Conservation (phyloP, 164 flowering plant genomes). For the Umbellularia californica region DNA sequence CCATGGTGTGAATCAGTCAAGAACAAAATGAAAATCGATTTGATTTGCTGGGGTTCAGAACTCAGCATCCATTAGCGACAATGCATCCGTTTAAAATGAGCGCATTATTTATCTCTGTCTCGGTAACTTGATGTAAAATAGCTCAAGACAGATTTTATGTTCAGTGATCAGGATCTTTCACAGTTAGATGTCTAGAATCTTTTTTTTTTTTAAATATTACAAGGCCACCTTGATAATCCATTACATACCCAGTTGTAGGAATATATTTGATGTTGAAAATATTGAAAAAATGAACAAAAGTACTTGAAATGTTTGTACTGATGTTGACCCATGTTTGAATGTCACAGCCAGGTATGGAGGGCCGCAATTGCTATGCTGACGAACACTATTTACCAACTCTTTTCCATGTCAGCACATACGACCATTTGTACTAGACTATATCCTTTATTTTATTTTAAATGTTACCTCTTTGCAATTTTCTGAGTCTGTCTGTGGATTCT, state of each 20-base stretch:
- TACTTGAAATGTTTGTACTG: slow-evolving; percentile 3
- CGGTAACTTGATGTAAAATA: too few relatives aligned
- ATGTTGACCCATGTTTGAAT: slow-evolving; percentile 16
- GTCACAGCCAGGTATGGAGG: slow-evolving; percentile 90
- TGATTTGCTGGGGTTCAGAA: too few relatives aligned
- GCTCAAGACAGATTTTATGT: too few relatives aligned
- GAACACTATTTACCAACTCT: slow-evolving; percentile 96
- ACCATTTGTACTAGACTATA: background rate
- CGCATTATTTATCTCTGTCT: too few relatives aligned
- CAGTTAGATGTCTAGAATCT: background rate
- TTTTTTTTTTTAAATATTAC: background rate
- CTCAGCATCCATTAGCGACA: too few relatives aligned
- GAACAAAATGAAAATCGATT: too few relatives aligned
- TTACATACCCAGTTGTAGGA: background rate
- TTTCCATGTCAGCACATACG: slow-evolving; percentile 57
- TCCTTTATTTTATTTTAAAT: background rate
- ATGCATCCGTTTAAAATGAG: too few relatives aligned
- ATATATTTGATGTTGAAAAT: background rate
- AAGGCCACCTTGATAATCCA: background rate
- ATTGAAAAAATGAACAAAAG: background rate
- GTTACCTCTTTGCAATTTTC: background rate
- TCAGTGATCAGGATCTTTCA: background rate
- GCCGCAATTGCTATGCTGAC: slow-evolving; percentile 90
- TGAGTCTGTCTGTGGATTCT: background rate
- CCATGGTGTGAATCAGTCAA: background rate